A percentile compares a stretch with the other conserved stretches of the same genome.
Conservation (phyloP, 371 early-diverging fungal genomes). For the Syncephalastrum sp. region DNA sequence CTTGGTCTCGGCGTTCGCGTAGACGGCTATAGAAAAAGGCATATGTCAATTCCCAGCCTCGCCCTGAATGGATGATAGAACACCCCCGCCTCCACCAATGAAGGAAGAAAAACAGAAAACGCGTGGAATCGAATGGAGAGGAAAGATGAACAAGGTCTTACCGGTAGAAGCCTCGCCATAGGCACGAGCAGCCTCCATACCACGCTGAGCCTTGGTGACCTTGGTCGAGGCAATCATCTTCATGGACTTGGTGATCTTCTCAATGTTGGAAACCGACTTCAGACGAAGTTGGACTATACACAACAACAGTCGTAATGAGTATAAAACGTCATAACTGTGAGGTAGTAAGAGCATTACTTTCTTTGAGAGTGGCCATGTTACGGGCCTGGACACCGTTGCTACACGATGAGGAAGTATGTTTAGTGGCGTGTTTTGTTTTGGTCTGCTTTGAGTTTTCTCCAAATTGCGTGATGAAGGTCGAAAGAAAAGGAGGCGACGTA, state of each 20-base stretch:
- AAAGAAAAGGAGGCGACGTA: constrained; percentile 2
- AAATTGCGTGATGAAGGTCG: neutral
- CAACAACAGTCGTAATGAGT: constrained; percentile 5
- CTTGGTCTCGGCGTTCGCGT: constrained; percentile 75
- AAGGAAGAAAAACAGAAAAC: neutral
- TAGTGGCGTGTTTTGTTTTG: too few species aligned
- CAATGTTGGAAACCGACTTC: constrained; percentile 96
- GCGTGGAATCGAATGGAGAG: neutral
- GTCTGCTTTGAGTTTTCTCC: too few species aligned
- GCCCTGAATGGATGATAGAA: neutral
- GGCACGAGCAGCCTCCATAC: constrained; percentile 90
- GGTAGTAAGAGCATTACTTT: constrained; percentile 62
- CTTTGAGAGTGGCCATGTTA: constrained; percentile 86
- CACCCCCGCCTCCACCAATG: neutral
- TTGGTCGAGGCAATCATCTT: constrained; percentile 99
- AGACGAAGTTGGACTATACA: constrained; percentile 88
- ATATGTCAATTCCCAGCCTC: too few species aligned
- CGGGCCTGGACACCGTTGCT: constrained; percentile 73
- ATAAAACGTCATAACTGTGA: neutral
- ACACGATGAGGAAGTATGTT: neutral
- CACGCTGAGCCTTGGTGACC: constrained; percentile 91
- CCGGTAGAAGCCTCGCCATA: constrained; percentile 76
- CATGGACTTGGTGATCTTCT: constrained; percentile 99
- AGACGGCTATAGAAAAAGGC: constrained; percentile 59
- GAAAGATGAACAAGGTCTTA: constrained; percentile 6